A percentile compares a stretch with the other conserved stretches of the same genome.
These are phyloP conservation scores for Ophiosphaerella korrae DNA, from an alignment of 2,329 filamentous ascomycete species.

Conservation along the genomic window DNA sequence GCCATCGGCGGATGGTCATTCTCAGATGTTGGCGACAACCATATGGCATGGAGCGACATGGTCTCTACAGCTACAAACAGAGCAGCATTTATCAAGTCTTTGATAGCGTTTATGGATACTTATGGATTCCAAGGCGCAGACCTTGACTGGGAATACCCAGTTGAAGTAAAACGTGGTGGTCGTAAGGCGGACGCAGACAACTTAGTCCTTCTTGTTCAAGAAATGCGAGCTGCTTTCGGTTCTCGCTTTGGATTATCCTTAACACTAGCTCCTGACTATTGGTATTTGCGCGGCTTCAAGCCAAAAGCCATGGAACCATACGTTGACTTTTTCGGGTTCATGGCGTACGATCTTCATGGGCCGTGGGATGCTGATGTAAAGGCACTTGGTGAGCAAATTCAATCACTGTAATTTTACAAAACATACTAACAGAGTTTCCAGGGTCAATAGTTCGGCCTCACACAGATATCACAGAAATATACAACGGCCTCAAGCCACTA, in stretches of 20 bases:
- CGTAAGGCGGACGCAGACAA: conserved; percentile 39
- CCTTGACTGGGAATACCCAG: conserved; percentile 53
- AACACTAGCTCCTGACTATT: conserved; percentile 26
- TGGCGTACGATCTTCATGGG: conserved; percentile 24
- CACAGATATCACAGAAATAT: conserved; percentile 55
- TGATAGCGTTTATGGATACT: conserved; percentile 46
- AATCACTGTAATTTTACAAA: too few relatives aligned
- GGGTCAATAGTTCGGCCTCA: conserved; percentile 30
- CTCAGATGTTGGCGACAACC: conserved; percentile 42
- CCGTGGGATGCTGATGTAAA: conserved; percentile 42
- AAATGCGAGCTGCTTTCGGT: conserved; percentile 20
- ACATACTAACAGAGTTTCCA: too few relatives aligned
- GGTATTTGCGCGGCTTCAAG: conserved; percentile 37
- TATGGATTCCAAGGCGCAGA: conserved; percentile 55
- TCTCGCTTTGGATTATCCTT: conserved; percentile 31
- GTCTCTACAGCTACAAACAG: conserved; percentile 25
- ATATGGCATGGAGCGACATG: conserved; percentile 38
- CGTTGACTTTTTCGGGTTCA: conserved; percentile 35
- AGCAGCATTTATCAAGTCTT: conserved; percentile 45
- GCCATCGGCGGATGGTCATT: conserved; percentile 53
- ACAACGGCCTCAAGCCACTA: conserved; percentile 47
- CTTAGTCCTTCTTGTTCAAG: conserved; percentile 23
- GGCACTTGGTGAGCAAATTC: conserved; percentile 14
- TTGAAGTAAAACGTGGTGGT: conserved; percentile 44
- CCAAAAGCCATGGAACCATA: conserved; percentile 44